Conservation (phyloP, 164 flowering plant genomes). For the Nelumbo lutea region DNA sequence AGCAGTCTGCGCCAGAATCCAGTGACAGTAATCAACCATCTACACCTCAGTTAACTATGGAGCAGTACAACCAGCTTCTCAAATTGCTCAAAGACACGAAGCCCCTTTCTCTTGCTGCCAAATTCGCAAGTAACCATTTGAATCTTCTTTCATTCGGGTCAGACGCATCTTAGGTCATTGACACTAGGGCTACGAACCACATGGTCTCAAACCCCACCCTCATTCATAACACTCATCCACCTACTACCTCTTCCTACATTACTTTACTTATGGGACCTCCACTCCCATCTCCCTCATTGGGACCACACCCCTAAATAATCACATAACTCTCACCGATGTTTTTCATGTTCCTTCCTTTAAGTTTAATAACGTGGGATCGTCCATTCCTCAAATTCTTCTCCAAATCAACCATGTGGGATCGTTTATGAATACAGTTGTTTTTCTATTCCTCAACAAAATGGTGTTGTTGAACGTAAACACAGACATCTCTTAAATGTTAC, state of each 20-base stretch:
- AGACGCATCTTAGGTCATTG: constrained; percentile 8
- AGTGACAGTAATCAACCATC: not conserved
- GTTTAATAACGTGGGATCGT: not conserved
- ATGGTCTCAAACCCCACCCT: constrained; percentile 1
- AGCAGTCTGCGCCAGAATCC: not conserved
- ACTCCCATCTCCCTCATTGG: not conserved
- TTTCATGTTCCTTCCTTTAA: not conserved
- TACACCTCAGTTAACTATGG: no score
- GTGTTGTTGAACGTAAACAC: no score
- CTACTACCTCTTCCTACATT: not conserved
- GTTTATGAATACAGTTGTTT: no score
- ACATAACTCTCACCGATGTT: not conserved
- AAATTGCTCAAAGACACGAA: not conserved
- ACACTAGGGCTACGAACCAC: constrained; percentile 8
- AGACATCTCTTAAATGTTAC: no score
- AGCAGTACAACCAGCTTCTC: not conserved
- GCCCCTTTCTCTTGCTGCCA: not conserved
- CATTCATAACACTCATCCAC: not conserved
- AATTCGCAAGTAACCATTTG: constrained; percentile 4
- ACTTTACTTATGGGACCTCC: not conserved
- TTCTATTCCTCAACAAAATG: no score
- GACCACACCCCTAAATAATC: not conserved
- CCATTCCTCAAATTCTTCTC: no score
- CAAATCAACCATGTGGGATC: no score
- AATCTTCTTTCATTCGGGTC: not conserved